A percentile compares a stretch with the other conserved stretches of the same genome.
phyloP scores from a whole-genome alignment of 306 rosid genomes.

The Chamaecrista fasciculata region DNA sequence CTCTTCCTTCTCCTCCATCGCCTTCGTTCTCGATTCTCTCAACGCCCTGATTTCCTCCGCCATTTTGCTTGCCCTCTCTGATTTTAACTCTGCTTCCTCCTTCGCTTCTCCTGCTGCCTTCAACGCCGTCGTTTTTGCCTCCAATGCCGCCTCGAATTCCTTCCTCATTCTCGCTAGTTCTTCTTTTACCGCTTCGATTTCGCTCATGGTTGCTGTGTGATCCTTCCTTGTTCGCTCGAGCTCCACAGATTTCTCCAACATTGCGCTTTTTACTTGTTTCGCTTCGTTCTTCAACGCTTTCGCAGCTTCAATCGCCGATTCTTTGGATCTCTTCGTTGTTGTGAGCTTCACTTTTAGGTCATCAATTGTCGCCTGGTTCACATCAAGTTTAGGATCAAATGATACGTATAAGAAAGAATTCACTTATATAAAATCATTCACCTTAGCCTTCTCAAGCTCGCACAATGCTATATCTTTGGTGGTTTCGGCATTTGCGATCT shows the following conservation, averaged over 20 bases:
- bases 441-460: slow-evolving; percentile 69
- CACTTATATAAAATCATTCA: too few relatives aligned
- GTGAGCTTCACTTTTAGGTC: slow-evolving; percentile 52
- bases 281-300: slow-evolving; percentile 43
- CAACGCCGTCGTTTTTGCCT: slow-evolving; percentile 63
- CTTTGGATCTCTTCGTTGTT: slow-evolving; percentile 51
- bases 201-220: slow-evolving; percentile 40
- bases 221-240: slow-evolving; percentile 57
- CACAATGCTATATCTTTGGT: slow-evolving; percentile 48
- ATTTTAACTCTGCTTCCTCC: slow-evolving; percentile 50
- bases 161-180: slow-evolving; percentile 73
- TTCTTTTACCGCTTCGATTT: slow-evolving; percentile 74
- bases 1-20: slow-evolving; percentile 43
- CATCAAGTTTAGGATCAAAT: too few relatives aligned
- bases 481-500: slow-evolving; percentile 43
- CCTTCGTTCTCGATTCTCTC: slow-evolving; percentile 41
- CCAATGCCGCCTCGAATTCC: slow-evolving; percentile 78
- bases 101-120: slow-evolving; percentile 82
- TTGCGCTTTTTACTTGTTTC: slow-evolving; percentile 45
- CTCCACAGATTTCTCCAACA: slow-evolving; percentile 47
- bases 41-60: slow-evolving; percentile 50
- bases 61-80: slow-evolving; percentile 54
- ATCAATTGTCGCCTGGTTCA: slow-evolving; percentile 26
- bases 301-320: slow-evolving; percentile 56
- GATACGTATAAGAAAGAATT: too few relatives aligned